These are phyloP conservation scores for Albatrellus sp. DNA, from an alignment of 1,284 basidiomycete species.

Conservation along the genomic window DNA sequence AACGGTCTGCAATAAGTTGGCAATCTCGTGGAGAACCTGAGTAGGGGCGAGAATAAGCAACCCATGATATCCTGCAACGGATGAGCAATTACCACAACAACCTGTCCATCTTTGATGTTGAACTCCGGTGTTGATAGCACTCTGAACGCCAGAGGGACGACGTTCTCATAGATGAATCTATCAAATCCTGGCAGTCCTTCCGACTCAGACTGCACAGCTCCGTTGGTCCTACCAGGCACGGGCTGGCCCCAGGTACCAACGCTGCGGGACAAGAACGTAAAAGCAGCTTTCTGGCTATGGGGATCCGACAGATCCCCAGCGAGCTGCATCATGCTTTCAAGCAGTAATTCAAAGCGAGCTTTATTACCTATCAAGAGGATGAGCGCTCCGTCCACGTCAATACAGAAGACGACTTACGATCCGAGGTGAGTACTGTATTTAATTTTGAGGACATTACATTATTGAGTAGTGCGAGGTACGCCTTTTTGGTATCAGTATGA, in stretches of 20 bases:
- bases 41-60: not conserved
- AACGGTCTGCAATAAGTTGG: slow-evolving; percentile 73
- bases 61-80: not conserved
- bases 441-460: slow-evolving; percentile 75
- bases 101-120: slow-evolving; percentile 83
- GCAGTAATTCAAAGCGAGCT: slow-evolving; percentile 53
- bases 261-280: slow-evolving; percentile 71
- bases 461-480: slow-evolving; percentile 81
- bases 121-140: slow-evolving; percentile 74
- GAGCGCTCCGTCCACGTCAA: slow-evolving; percentile 3
- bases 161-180: slow-evolving; percentile 80
- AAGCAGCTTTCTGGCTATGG: slow-evolving; percentile 67
- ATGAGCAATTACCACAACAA: slow-evolving; percentile 51
- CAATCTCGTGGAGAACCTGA: slow-evolving; percentile 82
- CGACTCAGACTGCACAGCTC: slow-evolving; percentile 14
- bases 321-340: slow-evolving; percentile 70
- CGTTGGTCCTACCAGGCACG: slow-evolving; percentile 26
- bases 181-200: slow-evolving; percentile 83
- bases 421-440: slow-evolving; percentile 77
- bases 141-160: slow-evolving; percentile 77
- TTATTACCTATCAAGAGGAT: slow-evolving; percentile 55
- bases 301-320: slow-evolving; percentile 68
- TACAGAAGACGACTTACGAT: slow-evolving; percentile 44
- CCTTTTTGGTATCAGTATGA: slow-evolving; percentile 81
- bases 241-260: slow-evolving; percentile 74